Evolutionary conservation across 306 rosid genomes (phyloP), one percentile per base, ranked within the genome.

Genomic region (Lathyrus oleraceus): DNA sequence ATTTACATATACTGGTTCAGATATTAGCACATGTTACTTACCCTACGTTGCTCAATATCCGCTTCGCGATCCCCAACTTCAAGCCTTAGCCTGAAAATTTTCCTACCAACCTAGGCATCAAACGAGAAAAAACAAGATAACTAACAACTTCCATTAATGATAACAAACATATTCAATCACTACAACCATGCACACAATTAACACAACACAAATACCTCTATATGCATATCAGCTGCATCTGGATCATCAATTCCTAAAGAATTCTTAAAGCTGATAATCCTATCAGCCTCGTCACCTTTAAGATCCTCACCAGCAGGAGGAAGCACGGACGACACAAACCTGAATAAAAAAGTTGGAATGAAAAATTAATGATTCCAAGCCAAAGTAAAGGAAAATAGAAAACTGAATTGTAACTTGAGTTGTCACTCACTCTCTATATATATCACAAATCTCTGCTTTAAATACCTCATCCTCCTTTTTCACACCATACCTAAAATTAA

Each of bases 201-300:
- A 71, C 8, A 42, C 27, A 44, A 2, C 28, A 36, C 49, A 74
- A 52, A 71, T 77, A 91, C 99, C 92, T 91, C 99, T 86, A 95
- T 89, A 81, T 95, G 99, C 96, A 95, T 95, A 32, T 85, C 59
- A 73, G 99, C 99, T 30, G 99, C 97, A 75, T 95, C 99, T 0
- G 97, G 95, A 38, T 95, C 99, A 80, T 91, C 97, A 74, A 95
- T 87, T 51, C 92, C 99, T 78, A 95, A 61, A 25, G 96, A 87
- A 61, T 79, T 95, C 70, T 89, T 95, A 69, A 95, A 89, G 57
- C 40, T 86, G 54, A 86, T 54, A 9, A 95, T 95, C 58, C 86
- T 87, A 32, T 86, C 91, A 25, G 77, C 88, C 81, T 95, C 99
- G 13, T 89, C 96, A 6, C 99, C 99, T 62, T 61, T 84, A 53